Percentiles rank a stretch among this genome's conserved stretches.
Evolutionary conservation across 1,139 yeast species (phyloP).

Genomic region (Kodamaea fungicola): DNA sequence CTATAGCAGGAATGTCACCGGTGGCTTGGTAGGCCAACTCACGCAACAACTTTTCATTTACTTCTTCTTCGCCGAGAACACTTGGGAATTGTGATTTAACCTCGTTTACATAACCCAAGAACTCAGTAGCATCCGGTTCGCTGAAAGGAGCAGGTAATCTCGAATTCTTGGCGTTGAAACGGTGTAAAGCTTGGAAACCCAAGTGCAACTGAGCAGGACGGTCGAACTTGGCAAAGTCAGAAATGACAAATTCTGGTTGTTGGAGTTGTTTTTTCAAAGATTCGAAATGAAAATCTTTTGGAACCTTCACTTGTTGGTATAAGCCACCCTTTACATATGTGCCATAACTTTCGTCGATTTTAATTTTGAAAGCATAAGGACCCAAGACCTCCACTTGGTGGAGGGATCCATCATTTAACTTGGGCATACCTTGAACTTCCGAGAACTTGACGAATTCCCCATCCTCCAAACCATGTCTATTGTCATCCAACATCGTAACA

Average conservation of each 20-base stretch:
- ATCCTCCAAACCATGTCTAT: slow-evolving; percentile 89
- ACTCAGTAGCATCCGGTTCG: slow-evolving; percentile 69
- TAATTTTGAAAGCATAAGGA: slow-evolving; percentile 84
- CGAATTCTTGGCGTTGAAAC: slow-evolving; percentile 60
- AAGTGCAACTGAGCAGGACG: slow-evolving; percentile 86
- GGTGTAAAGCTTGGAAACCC: slow-evolving; percentile 87
- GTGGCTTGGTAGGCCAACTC: slow-evolving; percentile 81
- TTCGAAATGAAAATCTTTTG: slow-evolving; percentile 60
- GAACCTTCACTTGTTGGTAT: slow-evolving; percentile 89
- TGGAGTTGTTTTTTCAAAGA: slow-evolving; percentile 60
- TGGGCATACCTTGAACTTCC: slow-evolving; percentile 75
- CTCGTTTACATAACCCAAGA: slow-evolving; percentile 58
- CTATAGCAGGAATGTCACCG: slow-evolving; percentile 89
- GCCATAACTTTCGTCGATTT: slow-evolving; percentile 53
- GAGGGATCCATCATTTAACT: slow-evolving; percentile 68
- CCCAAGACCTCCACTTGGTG: slow-evolving; percentile 83
- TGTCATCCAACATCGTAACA: slow-evolving; percentile 88
- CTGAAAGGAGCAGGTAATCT: slow-evolving; percentile 74
- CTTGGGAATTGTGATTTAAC: slow-evolving; percentile 58
- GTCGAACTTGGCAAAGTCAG: slow-evolving; percentile 93
- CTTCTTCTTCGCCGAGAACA: slow-evolving; percentile 44
- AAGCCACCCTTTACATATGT: slow-evolving; percentile 79
- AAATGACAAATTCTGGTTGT: slow-evolving; percentile 73
- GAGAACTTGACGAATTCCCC: slow-evolving; percentile 85
- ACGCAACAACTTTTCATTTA: slow-evolving; percentile 64